Evolutionary conservation across 2,329 filamentous ascomycete genomes (phyloP), one percentile per base, ranked within the genome.

Genomic region (Aspergillus puulaauensis): DNA sequence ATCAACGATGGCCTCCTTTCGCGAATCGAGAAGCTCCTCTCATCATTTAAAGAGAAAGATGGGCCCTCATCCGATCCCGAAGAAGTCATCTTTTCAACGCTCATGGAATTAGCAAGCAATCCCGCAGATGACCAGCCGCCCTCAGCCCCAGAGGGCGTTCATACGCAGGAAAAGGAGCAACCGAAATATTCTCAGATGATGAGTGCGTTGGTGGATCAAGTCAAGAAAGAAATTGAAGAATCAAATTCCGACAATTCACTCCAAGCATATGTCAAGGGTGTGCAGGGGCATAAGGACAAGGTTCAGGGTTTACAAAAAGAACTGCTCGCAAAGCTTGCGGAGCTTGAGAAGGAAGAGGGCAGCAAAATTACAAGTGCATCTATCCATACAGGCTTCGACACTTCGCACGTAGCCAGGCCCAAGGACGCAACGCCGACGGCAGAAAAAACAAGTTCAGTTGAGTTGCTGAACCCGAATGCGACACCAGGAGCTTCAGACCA

Each of bases 101-200:
- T 99, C 70, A 91, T 97, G 82, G 90, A 96, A 75, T 88, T 86
- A 37, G 87, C 89, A 8, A 84, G 85, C 17, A 83, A 86, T 55
- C 85, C 89, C 62, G 82, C 87, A 46, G 84, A 88, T 58, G 90
- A 96, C 68, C 86, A 91, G 70, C 90, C 91, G 3, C 87, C 90
- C 8, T 82, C 84, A 50, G 82, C 90, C 23, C 93, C 93, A 2
- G 88, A 87, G 64, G 92, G 90, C 47, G 89, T 97, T 27, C 89
- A 96, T 70, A 82, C 83, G 43, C 82, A 91, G 54, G 86, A 89
- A 66, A 85, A 89, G 72, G 86, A 87, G 69, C 86, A 90, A 66
- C 91, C 90, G 0, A 89, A 88, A 14, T 99, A 96, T 72, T 95
- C 91, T 40, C 91, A 96, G 80, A 99, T 99, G 95, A 93, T 99